A percentile compares a stretch with the other conserved stretches of the same genome.
phyloP scores from a whole-genome alignment of 805 yeast species.

The Candida silvicultrix region DNA sequence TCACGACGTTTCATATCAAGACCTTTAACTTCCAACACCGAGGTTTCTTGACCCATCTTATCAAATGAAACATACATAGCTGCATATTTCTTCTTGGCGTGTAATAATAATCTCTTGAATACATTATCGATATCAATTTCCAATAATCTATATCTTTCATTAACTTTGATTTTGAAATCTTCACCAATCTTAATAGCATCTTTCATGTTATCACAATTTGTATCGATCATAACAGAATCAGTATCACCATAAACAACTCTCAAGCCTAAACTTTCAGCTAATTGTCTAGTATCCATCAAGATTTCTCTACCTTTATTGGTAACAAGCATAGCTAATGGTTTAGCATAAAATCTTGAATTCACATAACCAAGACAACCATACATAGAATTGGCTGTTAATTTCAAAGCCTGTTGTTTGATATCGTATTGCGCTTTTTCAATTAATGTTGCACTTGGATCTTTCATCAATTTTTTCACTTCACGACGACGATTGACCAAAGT shows the following conservation, averaged over 20 bases:
- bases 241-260: slow-evolving; percentile 97
- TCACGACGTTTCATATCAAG: slow-evolving; percentile 97
- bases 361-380: slow-evolving; percentile 96
- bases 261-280: slow-evolving; percentile 80
- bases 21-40: slow-evolving; percentile 85
- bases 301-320: slow-evolving; percentile 95
- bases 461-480: slow-evolving; percentile 82
- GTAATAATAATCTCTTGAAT: slow-evolving; percentile 75
- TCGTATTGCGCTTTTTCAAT: slow-evolving; percentile 79
- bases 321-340: slow-evolving; percentile 91
- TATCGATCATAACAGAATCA: slow-evolving; percentile 97
- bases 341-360: slow-evolving; percentile 89
- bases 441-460: slow-evolving; percentile 59
- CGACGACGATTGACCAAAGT: slow-evolving; percentile 87
- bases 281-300: slow-evolving; percentile 83
- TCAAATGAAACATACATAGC: slow-evolving; percentile 61
- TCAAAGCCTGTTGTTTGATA: slow-evolving; percentile 92
- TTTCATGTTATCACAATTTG: slow-evolving; percentile 59
- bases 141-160: slow-evolving; percentile 77
- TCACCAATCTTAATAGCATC: slow-evolving; percentile 83
- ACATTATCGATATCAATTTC: slow-evolving; percentile 96
- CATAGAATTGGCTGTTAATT: slow-evolving; percentile 98
- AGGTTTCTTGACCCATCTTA: slow-evolving; percentile 49
- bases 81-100: slow-evolving; percentile 97
- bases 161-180: slow-evolving; percentile 77